These are phyloP conservation scores for Anethum foeniculum DNA, from an alignment of 140 eudicot genomes.

Conservation along the genomic window DNA sequence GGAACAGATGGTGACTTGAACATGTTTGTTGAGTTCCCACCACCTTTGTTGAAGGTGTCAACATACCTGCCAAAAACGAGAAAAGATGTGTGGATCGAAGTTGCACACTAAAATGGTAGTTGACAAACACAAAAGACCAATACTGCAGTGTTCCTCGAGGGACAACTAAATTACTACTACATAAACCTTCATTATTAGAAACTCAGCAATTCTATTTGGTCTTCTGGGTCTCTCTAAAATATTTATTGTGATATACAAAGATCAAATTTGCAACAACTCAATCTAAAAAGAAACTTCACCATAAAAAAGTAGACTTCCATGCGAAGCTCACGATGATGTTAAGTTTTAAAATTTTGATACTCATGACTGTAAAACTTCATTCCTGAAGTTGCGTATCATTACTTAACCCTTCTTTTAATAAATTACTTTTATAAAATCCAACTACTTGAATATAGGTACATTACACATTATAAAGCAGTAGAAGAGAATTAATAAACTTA, in stretches of 20 bases:
- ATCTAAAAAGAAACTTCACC: not conserved
- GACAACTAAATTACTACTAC: not conserved
- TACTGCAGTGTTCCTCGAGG: not conserved
- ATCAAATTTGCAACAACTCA: not conserved
- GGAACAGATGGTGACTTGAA: slow-evolving; percentile 69
- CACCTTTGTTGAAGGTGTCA: slow-evolving; percentile 89
- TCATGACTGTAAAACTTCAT: not conserved
- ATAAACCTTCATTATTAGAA: not conserved
- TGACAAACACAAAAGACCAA: not conserved
- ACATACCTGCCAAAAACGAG: slow-evolving; percentile 59
- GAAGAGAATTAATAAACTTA: slow-evolving; percentile 3
- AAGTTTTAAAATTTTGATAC: not conserved
- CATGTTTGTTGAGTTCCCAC: slow-evolving; percentile 58
- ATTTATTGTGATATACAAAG: not conserved
- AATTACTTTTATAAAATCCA: not conserved
- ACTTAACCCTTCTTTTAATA: not conserved
- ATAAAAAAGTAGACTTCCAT: not conserved
- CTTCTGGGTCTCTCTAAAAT: not conserved
- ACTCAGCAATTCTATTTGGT: not conserved
- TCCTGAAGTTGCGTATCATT: not conserved
- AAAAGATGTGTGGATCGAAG: not conserved
- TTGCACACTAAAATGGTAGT: not conserved
- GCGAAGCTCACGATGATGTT: not conserved
- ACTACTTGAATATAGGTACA: not conserved
- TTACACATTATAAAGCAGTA: slow-evolving; percentile 3